Base-by-base conservation (phyloP, 1,139 yeast species). In the Debaryomycetaceae sp. region DNA sequence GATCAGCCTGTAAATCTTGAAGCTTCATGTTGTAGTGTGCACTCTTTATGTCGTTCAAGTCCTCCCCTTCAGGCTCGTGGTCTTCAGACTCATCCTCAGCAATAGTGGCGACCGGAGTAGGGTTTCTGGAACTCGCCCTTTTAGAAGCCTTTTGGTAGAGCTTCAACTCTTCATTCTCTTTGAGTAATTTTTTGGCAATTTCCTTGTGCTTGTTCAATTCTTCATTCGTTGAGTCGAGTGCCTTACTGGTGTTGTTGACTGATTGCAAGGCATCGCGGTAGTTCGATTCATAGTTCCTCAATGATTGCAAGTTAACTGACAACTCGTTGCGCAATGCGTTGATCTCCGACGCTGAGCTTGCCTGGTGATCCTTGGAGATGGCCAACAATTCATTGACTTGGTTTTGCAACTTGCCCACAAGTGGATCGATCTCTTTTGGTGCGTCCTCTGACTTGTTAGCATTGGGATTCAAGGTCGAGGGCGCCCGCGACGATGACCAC, bases 1-100 rank as follows among this genome's bases (percentile, higher is more conserved):
- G 64, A 51, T 85, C 95, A 2, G 95, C 95, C 46, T 85, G 84
- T 46, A 86, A 63, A 46, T 86, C 95, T 46, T 83, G 78, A 27
- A 86, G 70, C 54, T 81, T 84, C 64, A 85, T 67, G 43, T 80
- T 83, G 48, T 72, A 81, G 44, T 83, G 89, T 24, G 85, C 85
- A 42, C 70, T 74, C 29, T 65, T 62, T 35, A 76, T 65, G 32
- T 65, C 73, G 22, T 71, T 73, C 17, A 58, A 69, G 18, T 47
- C 55, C 16, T 42, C 57, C 22, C 47, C 55, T 24, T 25, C 36
- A n/a, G n/a, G n/a, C 16, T 41, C 42, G 8, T 16, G 16, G 22
- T 14, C 24, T n/a, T 30, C 40, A 11, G 23, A 16, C 10, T 23
- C 25, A 29, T 38, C 41, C 23, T 33, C 38, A 16, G 34, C 38